Base-by-base conservation (phyloP, 768 basidiomycete species). In the Chalciporus sphaerocephalus region DNA sequence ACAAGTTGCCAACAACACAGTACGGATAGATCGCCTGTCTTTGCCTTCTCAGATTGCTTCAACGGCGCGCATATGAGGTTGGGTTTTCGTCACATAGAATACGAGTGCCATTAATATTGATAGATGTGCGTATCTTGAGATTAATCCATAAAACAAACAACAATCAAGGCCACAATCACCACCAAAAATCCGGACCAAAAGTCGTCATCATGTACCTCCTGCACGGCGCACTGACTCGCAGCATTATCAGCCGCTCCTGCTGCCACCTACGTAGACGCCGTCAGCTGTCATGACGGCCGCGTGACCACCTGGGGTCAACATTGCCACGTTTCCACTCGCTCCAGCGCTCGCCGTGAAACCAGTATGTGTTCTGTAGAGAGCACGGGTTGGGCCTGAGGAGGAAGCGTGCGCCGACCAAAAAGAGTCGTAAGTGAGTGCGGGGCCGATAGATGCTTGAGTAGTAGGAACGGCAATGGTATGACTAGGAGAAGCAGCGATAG, bases 331-430 rank as follows among this genome's bases (percentile, higher is more conserved):
- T 1, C 62, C 64, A 2, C 46, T 40, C 4, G 59, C 49, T 2
- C 51, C 42, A 0, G 60, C 57, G 13, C 59, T 64, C 7, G 59
- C 52, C 0, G 59, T 50, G 25, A 64, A 64, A 4, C 62, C 64
- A 4, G 59, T 49, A 2, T 64, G 53, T 2, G 64, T 66, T 6
- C 62, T 55, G 21, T 66, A 64, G 10, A 64, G 55, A 1, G 64
- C 51, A 2, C 62, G 62, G 0, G 61, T 61, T 4, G 56, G 24
- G 6, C 61, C 59, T 2, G 56, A 15, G 3, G 62, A 53, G 0
- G 66, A 59, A 16, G 74, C 63, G 48, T 80, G 78, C 6, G 76
- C 70, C 2, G 80, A 79, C 81, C 79, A 83, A 54, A 81, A 83
- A 0, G 77, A 78, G 55, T 81, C 81, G 52, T 82, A 82, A 3